A percentile compares a stretch with the other conserved stretches of the same genome.
phyloP scores from a whole-genome alignment of 257 asterid genomes.

The Ilex aquifolium region DNA sequence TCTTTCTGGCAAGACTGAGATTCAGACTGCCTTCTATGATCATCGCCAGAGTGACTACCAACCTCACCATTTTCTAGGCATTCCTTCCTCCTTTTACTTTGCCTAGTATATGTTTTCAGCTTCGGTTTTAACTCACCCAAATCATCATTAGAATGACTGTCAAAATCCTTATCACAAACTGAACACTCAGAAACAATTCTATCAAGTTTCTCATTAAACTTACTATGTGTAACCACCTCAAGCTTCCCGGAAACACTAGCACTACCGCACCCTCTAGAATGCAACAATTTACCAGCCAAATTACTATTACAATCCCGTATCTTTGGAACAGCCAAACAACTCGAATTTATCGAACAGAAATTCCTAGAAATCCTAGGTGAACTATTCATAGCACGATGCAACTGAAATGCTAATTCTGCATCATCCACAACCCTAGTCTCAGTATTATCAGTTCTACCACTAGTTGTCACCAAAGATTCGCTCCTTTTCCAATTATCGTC shows the following conservation, averaged over 20 bases:
- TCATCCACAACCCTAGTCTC: constrained; percentile 33
- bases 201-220: constrained; percentile 18
- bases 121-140: constrained; percentile 13
- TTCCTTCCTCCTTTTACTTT: constrained; percentile 30
- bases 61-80: constrained; percentile 19
- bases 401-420: constrained; percentile 47
- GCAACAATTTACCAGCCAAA: constrained; percentile 25
- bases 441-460: constrained; percentile 14
- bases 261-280: constrained; percentile 13
- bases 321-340: constrained; percentile 18
- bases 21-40: constrained; percentile 14
- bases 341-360: constrained; percentile 17
- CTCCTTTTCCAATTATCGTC: constrained; percentile 19
- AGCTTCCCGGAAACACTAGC: constrained; percentile 23
- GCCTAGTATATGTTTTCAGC: constrained; percentile 35
- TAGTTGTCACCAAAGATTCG: constrained; percentile 11
- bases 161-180: neutral
- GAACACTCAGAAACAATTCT: constrained; percentile 12
- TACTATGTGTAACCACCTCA: constrained; percentile 18
- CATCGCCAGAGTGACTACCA: constrained; percentile 20
- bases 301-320: constrained; percentile 22
- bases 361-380: constrained; percentile 42
- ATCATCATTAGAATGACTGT: constrained; percentile 12
- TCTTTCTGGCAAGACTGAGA: constrained; percentile 15
- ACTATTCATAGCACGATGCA: constrained; percentile 58